Evolutionary conservation across 1,139 yeast genomes (phyloP).

Genomic region (Suhomyces wounanorum): DNA sequence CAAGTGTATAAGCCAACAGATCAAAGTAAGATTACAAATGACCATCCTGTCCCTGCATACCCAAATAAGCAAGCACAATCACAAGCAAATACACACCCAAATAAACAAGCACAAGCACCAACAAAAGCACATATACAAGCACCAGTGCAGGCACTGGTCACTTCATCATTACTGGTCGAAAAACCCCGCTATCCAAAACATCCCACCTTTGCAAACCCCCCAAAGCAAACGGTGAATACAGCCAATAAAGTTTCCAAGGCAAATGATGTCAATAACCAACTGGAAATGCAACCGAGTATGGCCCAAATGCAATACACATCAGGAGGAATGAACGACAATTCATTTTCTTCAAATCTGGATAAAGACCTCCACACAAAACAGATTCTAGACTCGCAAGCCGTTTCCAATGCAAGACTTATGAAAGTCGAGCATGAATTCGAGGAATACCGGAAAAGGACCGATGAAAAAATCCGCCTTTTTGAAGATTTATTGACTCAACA

Average conservation of each 20-base stretch:
- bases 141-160: background rate
- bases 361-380: background rate
- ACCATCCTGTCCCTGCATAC: background rate
- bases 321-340: no score
- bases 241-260: no score
- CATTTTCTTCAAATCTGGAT: background rate
- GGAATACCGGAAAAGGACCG: constrained; percentile 12
- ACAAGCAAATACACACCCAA: background rate
- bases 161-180: no score
- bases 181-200: no score
- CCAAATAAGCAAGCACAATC: background rate
- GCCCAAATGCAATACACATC: no score
- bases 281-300: no score
- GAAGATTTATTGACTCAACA: constrained; percentile 10
- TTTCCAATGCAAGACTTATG: constrained; percentile 9
- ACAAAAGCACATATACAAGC: background rate
- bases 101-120: background rate
- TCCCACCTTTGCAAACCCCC: no score
- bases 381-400: constrained; percentile 10
- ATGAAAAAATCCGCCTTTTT: constrained; percentile 11
- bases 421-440: constrained; percentile 14
- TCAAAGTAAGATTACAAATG: background rate
- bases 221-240: no score
- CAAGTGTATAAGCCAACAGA: background rate
- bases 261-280: no score